These are phyloP conservation scores for Penicillium rolfsii DNA, from an alignment of 2,329 filamentous ascomycete genomes.

Conservation along the genomic window DNA sequence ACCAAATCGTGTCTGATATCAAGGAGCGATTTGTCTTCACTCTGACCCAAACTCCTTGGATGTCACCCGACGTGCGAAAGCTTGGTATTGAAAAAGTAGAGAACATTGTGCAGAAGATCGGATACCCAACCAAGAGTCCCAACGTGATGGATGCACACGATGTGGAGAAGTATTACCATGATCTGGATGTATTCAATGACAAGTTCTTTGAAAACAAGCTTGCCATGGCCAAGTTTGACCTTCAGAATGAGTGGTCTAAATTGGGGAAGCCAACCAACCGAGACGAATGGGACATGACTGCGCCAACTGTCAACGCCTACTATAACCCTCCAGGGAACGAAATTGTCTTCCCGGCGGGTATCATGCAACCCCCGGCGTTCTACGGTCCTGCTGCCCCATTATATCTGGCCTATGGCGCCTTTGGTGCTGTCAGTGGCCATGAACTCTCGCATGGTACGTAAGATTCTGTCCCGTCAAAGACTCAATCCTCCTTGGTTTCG, in stretches of 20 bases:
- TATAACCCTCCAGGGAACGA: constrained; percentile 68
- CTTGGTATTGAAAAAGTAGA: constrained; percentile 67
- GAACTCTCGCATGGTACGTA: constrained; percentile 64
- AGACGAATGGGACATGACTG: constrained; percentile 63
- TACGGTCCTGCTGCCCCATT: constrained; percentile 61
- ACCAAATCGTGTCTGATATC: constrained; percentile 71
- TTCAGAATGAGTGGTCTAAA: constrained; percentile 58
- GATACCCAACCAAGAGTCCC: constrained; percentile 66
- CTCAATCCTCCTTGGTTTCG: constrained; percentile 1
- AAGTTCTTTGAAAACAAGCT: constrained; percentile 63
- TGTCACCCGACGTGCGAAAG: constrained; percentile 63
- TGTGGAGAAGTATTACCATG: constrained; percentile 61
- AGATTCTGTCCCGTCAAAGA: background rate
- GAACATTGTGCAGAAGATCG: constrained; percentile 70
- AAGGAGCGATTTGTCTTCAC: constrained; percentile 67
- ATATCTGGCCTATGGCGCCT: constrained; percentile 70
- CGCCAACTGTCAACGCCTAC: constrained; percentile 67
- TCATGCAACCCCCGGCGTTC: constrained; percentile 71
- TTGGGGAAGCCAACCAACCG: constrained; percentile 64
- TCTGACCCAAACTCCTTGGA: constrained; percentile 64
- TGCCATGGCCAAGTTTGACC: constrained; percentile 54
- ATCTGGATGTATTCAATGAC: constrained; percentile 54
- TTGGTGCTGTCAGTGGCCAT: constrained; percentile 69
- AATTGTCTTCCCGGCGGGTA: constrained; percentile 70
- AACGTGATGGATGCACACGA: constrained; percentile 62